Evolutionary conservation across 2,329 filamentous ascomycete species (phyloP).

Genomic region (Pseudogymnoascus sp.): DNA sequence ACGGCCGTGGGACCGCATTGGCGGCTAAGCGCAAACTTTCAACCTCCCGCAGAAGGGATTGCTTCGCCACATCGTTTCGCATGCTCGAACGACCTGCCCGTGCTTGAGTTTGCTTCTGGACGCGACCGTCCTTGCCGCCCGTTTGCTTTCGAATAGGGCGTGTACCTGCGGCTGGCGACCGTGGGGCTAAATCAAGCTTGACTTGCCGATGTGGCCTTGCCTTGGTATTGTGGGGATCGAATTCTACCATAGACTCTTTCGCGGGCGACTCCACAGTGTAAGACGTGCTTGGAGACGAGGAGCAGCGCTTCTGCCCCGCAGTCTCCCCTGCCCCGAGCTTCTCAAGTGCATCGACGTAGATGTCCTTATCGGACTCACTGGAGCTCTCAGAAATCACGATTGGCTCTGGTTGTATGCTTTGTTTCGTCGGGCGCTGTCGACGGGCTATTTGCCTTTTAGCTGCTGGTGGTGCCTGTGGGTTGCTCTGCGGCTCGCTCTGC

Average conservation of each 20-base stretch:
- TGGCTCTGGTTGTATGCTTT: neutral
- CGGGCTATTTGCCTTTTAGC: neutral
- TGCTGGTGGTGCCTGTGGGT: neutral
- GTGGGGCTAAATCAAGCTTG: neutral
- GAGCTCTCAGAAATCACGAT: neutral
- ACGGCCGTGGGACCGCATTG: neutral
- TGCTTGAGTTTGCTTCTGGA: neutral
- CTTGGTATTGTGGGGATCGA: neutral
- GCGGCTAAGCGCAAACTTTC: neutral
- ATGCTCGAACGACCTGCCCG: neutral
- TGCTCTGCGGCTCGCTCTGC: no score
- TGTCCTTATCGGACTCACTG: neutral
- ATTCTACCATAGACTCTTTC: neutral
- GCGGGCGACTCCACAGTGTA: neutral
- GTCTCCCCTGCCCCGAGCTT: neutral
- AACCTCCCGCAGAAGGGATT: neutral
- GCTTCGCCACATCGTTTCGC: neutral
- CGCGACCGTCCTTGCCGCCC: neutral
- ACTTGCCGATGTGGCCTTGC: neutral
- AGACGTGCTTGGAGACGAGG: neutral
- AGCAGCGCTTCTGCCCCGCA: neutral
- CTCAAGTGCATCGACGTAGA: neutral
- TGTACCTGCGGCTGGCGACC: neutral
- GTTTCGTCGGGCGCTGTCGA: neutral
- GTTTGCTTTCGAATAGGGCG: neutral